Conservation (phyloP, 202 grass and related monocot species). For the Panicum hallii region DNA sequence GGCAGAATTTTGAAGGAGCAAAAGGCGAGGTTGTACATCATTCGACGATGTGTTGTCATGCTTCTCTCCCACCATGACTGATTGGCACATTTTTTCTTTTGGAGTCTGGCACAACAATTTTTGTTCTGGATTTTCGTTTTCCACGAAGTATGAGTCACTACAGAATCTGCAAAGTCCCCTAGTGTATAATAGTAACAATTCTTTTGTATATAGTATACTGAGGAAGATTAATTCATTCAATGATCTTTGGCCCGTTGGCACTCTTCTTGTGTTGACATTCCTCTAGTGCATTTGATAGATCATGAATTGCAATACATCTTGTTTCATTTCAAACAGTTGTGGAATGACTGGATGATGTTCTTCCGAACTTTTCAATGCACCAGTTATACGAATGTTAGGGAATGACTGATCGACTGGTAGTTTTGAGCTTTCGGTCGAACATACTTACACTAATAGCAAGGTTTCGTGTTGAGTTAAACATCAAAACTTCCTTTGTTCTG, state of each 20-base stretch:
- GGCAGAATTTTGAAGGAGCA: slow-evolving; percentile 39
- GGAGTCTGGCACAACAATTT: neutral
- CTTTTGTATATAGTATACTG: neutral
- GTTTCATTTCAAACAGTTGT: neutral
- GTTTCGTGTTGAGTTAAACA: too few species aligned
- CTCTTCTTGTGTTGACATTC: neutral
- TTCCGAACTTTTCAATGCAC: too few species aligned
- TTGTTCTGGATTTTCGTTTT: slow-evolving; percentile 6
- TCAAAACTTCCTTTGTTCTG: too few species aligned
- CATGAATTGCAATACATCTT: neutral
- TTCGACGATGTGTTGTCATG: slow-evolving; percentile 37
- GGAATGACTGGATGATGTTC: too few species aligned
- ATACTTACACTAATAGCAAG: too few species aligned
- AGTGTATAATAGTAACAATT: neutral
- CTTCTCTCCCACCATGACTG: slow-evolving; percentile 36
- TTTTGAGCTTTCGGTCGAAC: too few species aligned
- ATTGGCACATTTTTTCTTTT: neutral
- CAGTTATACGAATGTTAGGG: too few species aligned
- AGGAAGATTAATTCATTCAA: neutral
- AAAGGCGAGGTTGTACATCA: slow-evolving; percentile 41
- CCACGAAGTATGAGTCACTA: neutral
- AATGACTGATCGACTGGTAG: too few species aligned
- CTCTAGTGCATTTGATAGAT: neutral
- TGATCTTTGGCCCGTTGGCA: neutral
- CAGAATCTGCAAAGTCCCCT: too few species aligned